Conservation (phyloP, 75 land plant genomes). For the Sequoia sempervirens region DNA sequence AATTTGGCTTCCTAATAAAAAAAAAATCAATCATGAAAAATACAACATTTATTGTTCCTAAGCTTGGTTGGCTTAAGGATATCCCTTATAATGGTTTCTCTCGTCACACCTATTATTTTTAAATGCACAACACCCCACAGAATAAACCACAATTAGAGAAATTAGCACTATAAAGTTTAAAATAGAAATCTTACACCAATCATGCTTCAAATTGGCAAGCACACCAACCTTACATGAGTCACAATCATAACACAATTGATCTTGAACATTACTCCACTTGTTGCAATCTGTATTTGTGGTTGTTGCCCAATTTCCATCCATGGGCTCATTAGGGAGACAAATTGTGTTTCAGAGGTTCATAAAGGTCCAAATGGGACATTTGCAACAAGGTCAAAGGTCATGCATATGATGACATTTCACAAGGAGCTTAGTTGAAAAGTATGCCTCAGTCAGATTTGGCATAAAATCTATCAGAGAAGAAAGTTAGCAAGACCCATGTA, state of each 20-base stretch:
- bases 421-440: no score
- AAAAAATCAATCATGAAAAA: neutral
- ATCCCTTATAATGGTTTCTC: neutral
- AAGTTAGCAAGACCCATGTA: no score
- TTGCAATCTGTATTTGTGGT: constrained; percentile 22
- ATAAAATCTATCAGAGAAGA: no score
- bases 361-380: no score
- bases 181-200: constrained; percentile 31
- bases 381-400: no score
- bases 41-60: neutral
- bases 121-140: constrained; percentile 34
- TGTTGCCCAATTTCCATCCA: no score
- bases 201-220: constrained; percentile 33
- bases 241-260: constrained; percentile 28
- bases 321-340: no score
- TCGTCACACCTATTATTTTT: neutral
- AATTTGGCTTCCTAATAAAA: neutral
- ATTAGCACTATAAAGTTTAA: constrained; percentile 26
- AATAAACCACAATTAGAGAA: constrained; percentile 27
- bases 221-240: constrained; percentile 36
- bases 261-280: constrained; percentile 25
- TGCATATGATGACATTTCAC: no score
- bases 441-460: no score
- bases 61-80: neutral
- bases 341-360: no score